Percentiles rank a stretch among this genome's conserved stretches.
These are phyloP conservation scores for Calocera viscosa DNA, from an alignment of 768 basidiomycete genomes.

Conservation along the genomic window DNA sequence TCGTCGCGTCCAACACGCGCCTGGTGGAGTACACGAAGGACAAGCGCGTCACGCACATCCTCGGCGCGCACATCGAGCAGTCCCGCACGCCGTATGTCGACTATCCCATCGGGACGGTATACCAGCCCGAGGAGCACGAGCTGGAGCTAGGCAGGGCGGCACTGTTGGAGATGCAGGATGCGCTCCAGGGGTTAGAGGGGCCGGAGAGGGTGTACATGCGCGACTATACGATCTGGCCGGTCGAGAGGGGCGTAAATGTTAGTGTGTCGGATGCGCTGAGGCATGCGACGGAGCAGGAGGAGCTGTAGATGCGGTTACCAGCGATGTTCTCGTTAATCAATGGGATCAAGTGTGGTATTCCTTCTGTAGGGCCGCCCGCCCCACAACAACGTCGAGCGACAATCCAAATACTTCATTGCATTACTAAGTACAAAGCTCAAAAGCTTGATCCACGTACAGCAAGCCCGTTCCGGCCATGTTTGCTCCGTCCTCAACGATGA, in stretches of 20 bases:
- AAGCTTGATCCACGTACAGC: no score
- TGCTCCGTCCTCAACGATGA: no score
- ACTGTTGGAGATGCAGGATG: neutral
- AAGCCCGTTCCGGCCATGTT: no score
- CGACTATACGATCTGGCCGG: neutral
- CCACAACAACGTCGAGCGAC: neutral
- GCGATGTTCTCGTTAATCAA: no score
- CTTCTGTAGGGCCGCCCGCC: no score
- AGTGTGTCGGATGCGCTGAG: neutral
- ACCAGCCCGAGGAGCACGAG: neutral
- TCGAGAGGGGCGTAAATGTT: neutral
- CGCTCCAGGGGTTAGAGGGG: neutral
- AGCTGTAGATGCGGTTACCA: neutral
- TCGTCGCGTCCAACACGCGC: neutral
- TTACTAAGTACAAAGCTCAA: neutral
- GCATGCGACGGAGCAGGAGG: neutral
- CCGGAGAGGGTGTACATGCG: constrained; percentile 7
- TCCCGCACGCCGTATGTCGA: constrained; percentile 5
- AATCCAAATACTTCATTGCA: neutral
- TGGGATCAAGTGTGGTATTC: no score
- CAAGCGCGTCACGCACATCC: neutral
- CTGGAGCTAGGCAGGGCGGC: constrained; percentile 1
- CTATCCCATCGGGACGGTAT: neutral
- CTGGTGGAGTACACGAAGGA: constrained; percentile 3
- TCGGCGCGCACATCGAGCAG: constrained; percentile 6